These are phyloP conservation scores for Cyclostephanos tholiformis DNA, from an alignment of 108 stramenopile species.

Conservation along the genomic window DNA sequence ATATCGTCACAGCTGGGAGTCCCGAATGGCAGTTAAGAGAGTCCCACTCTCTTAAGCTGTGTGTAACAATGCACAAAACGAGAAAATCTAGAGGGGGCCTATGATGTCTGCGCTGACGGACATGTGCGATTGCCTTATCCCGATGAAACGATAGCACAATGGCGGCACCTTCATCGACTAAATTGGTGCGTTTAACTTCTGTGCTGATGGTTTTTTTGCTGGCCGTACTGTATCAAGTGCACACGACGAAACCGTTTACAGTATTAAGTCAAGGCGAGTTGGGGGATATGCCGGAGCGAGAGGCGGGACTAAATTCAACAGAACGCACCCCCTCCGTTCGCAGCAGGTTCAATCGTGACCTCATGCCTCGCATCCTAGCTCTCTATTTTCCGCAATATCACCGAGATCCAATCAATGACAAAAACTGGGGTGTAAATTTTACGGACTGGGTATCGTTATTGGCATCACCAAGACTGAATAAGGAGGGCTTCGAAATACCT, in stretches of 20 bases:
- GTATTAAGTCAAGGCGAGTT: background rate
- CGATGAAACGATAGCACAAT: too few species aligned
- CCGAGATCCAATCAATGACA: conserved; percentile 65
- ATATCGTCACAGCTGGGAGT: too few species aligned
- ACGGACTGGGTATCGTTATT: conserved; percentile 67
- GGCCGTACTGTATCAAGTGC: background rate
- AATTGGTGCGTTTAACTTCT: background rate
- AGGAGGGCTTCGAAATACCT: conserved; percentile 47
- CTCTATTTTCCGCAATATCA: conserved; percentile 77
- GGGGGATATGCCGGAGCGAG: background rate
- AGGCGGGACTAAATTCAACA: background rate
- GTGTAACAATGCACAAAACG: too few species aligned
- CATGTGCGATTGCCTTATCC: too few species aligned
- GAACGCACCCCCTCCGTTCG: background rate
- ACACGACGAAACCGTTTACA: background rate
- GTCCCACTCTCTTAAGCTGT: too few species aligned
- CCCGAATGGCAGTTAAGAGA: too few species aligned
- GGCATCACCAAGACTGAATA: conserved; percentile 49
- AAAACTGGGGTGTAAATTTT: conserved; percentile 64
- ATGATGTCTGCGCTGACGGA: too few species aligned
- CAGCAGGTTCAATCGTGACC: background rate
- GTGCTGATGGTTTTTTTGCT: background rate
- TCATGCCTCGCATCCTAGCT: conserved; percentile 22
- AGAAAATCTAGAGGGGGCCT: too few species aligned
- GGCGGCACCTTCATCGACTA: background rate